Evolutionary conservation across 2,329 filamentous ascomycete species (phyloP), one percentile per base, ranked within the genome.

Genomic region (Ascochyta fabae): DNA sequence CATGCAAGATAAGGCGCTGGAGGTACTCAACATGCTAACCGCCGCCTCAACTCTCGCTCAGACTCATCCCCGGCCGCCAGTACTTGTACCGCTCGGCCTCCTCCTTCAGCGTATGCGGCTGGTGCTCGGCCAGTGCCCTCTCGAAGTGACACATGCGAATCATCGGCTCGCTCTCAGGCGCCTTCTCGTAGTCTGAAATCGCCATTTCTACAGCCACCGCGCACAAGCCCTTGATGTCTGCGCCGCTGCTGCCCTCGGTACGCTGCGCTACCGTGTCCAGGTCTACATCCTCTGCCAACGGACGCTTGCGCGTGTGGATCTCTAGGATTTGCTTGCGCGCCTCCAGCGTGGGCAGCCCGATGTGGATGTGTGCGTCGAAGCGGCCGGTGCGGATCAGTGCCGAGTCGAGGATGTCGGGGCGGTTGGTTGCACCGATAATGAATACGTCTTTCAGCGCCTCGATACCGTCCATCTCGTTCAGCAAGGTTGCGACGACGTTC

Each of bases 381-480:
- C 94, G 85, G 1, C 94, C 94, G 0, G 92, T 90, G 0, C 94
- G 86, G 70, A 96, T 85, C 31, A 98, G 82, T 0, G 94, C 94
- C 0, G 91, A 86, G 71, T 98, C 94, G 19, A 98, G 84, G 1
- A 88, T 83, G 67, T 96, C 90, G 0, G 94, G 94, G 48, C 91
- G 87, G 77, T 98, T 98, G 0, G 94, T 98, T 2, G 94, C 94
- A 0, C 91, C 94, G 16, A 98, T 85, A 13, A 97, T 88, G 56
- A 96, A 84, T 0, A 98, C 92, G 53, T 90, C 90, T 50, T 88
- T 88, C 19, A 96, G 81, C 35, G 88, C 82, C 74, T 96, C 92
- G 64, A 97, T 96, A 42, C 94, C 94, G 71, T 97, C 94, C 89
- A 98, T 96, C 73, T 97, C 94, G 57, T 92, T 96, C 5, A 98